Base-by-base conservation (phyloP, 768 basidiomycete genomes). In the Pleurotus ostreatus region DNA sequence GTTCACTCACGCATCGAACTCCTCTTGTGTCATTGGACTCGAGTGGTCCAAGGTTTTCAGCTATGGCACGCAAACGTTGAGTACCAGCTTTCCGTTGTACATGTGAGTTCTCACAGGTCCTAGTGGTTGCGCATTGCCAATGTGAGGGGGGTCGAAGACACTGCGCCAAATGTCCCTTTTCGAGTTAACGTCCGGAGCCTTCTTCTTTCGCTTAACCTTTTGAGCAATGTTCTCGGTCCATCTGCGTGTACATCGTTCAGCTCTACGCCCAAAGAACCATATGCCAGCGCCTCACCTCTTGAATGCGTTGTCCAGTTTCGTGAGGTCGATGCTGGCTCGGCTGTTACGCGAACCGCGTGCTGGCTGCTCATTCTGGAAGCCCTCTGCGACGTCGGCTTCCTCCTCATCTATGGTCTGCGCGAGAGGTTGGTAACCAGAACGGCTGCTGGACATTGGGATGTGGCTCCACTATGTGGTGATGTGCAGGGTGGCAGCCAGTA, bases 181-280 rank as follows among this genome's bases (percentile, higher is more conserved):
- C 41, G 82, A 79, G 64, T 84, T 78, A 56, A 82, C 82, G 30
- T 34, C 30, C 40, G 82, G 77, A 13, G 76, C 75, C 61, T 81
- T 83, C 76, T 85, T 88, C 65, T 88, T 90, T 56, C 87, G 81
- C 62, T 87, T 89, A 51, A 94, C 83, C 70, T 88, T 90, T 71
- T 91, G 86, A 1, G 91, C 86, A 62, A 94, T 92, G 54, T 86
- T 88, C 63, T 89, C 84, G 11, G 91, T 93, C 91, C 91, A 94
- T 66, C 89, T 89, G 41, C 20, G 23, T 23, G 54, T 12, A 55
- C 13, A 9, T 53, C 44, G 8, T 40, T 46, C 53, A 49, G n/a
- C 26, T 23, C 25, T 30, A 46, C 2, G 59, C 30, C 40, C 37
- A 30, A 25, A 51, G 16, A 54, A 37, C 41, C n/a, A 47, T 30